These are phyloP conservation scores for Leccinum uliginosum DNA, from an alignment of 768 basidiomycete species.

Conservation along the genomic window DNA sequence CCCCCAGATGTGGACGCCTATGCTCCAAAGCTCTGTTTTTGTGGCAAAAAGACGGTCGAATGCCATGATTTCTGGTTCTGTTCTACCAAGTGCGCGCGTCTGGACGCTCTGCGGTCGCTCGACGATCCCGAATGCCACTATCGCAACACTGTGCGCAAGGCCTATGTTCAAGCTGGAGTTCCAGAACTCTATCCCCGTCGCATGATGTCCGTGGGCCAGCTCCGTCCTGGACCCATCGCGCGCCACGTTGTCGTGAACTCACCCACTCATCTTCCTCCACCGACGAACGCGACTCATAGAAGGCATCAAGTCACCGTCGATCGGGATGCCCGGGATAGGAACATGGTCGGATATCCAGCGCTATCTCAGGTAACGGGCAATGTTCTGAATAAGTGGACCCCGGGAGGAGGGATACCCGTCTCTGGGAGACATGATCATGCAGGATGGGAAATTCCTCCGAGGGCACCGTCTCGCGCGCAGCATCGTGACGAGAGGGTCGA, in stretches of 20 bases:
- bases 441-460: slow-evolving; percentile 1
- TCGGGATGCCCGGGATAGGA: not conserved
- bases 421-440: not conserved
- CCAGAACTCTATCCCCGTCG: slow-evolving; percentile 4
- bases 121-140: slow-evolving; percentile 21
- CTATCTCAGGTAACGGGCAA: slow-evolving; percentile 17
- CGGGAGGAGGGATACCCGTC: not conserved
- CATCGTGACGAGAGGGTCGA: not conserved
- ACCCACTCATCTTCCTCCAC: not conserved
- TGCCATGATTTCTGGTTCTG: slow-evolving; percentile 29
- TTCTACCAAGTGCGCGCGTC: slow-evolving; percentile 24
- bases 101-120: slow-evolving; percentile 26
- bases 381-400: slow-evolving; percentile 4
- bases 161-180: slow-evolving; percentile 5
- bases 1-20: slow-evolving; percentile 10
- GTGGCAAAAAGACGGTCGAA: slow-evolving; percentile 20
- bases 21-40: slow-evolving; percentile 20
- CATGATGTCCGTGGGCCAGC: slow-evolving; percentile 8
- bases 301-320: not conserved
- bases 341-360: slow-evolving; percentile 10
- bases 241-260: not conserved
- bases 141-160: slow-evolving; percentile 19
- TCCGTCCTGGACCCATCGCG: not conserved
- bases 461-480: not conserved
- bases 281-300: not conserved